Base-by-base conservation (phyloP, 768 basidiomycete genomes). In the Serpula lacrymans region DNA sequence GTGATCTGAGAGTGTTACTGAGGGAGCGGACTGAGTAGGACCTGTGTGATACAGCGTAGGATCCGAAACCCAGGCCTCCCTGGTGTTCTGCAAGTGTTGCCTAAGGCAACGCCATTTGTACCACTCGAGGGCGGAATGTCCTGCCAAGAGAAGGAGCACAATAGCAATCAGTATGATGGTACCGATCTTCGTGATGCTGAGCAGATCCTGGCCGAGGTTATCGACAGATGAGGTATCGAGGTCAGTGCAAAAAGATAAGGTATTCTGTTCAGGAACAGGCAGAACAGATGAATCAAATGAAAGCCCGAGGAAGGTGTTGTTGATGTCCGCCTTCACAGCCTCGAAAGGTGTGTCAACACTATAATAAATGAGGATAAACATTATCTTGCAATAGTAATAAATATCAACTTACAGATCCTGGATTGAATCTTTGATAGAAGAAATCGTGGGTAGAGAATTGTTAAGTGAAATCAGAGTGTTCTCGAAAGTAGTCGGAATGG, bases 261-360 rank as follows among this genome's bases (percentile, higher is more conserved):
- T 68, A 48, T 80, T 80, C 53, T 78, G 74, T 27, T 71, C 69
- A 0, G 94, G 94, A 8, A 94, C 73, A 9, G 93, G 88, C 17
- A 96, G 74, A 8, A 78, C 60, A 7, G 81, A 77, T 6, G 84
- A 70, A 52, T 88, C 74, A 62, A 93, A 86, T 25, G 70, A 67
- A 28, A 94, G 70, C n/a, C 75, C 74, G 22, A 73, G 54, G 48
- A 96, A 86, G 0, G 91, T 93, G 42, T 82, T 73, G 56, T 95
- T 95, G 61, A 98, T 92, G 36, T 94, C 88, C 45, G 78, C 69
- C 62, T 93, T 96, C 38, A 97, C 61, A 3, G 78, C 68, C 54
- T 96, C 88, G 55, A 98, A 96, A 0, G 95, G 95, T 0, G 76
- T 83, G 55, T 87, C 80, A 48, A 96, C 76, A 41, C 85, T 91